Conservation (phyloP, 495 filamentous ascomycete species). For the Alectoria sarmentosa region DNA sequence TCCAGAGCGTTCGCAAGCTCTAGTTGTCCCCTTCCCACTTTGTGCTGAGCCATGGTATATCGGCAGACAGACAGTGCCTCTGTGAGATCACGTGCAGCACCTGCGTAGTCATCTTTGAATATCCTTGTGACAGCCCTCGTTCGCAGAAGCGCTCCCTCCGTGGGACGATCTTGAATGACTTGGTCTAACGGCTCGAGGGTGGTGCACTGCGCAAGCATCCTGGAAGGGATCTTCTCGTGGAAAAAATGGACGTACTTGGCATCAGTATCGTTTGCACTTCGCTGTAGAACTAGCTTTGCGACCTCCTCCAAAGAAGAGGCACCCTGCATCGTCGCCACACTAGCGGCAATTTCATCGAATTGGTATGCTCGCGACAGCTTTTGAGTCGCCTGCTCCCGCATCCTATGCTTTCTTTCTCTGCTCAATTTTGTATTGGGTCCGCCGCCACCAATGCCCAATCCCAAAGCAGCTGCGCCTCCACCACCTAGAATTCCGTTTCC, state of each 20-base stretch:
- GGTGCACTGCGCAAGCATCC: constrained; percentile 68
- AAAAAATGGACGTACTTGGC: constrained; percentile 83
- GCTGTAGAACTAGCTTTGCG: constrained; percentile 61
- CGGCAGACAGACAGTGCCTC: constrained; percentile 54
- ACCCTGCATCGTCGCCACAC: constrained; percentile 75
- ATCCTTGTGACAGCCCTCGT: constrained; percentile 66
- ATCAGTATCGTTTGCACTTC: constrained; percentile 54
- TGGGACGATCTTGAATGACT: constrained; percentile 53
- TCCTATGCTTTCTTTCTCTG: constrained; percentile 62
- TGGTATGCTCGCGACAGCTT: constrained; percentile 69
- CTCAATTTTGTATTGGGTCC: constrained; percentile 60
- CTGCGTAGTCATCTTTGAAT: constrained; percentile 66
- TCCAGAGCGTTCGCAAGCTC: constrained; percentile 38
- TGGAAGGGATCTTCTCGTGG: constrained; percentile 76
- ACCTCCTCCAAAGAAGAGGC: constrained; percentile 74
- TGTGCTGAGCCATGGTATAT: constrained; percentile 38
- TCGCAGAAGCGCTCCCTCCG: constrained; percentile 56
- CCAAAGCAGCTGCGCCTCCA: constrained; percentile 48
- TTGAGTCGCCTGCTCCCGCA: constrained; percentile 69
- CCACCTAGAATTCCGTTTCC: constrained; percentile 46
- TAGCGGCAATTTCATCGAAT: constrained; percentile 72
- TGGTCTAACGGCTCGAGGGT: constrained; percentile 56
- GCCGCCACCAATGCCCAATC: constrained; percentile 52
- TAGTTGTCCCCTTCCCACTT: constrained; percentile 39
- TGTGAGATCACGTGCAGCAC: constrained; percentile 61